These are phyloP conservation scores for Nothophoma quercina DNA, from an alignment of 2,329 filamentous ascomycete species.

Conservation along the genomic window DNA sequence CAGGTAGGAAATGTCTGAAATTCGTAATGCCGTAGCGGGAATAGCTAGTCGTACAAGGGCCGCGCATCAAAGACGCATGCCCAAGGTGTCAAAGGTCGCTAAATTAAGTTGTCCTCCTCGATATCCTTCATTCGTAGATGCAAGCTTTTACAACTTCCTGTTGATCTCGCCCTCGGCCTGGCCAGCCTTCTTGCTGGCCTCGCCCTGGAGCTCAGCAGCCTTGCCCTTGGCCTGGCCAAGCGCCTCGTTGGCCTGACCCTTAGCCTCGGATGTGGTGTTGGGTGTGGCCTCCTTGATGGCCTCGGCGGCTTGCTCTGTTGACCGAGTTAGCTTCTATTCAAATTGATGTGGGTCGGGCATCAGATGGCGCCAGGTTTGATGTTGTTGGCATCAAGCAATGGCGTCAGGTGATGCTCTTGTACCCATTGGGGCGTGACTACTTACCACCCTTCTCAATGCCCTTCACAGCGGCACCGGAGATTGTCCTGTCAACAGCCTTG, in stretches of 20 bases:
- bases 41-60: slow-evolving; percentile 18
- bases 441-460: slow-evolving; percentile 69
- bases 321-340: slow-evolving; percentile 23
- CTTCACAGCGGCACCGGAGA: slow-evolving; percentile 65
- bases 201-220: slow-evolving; percentile 48
- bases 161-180: slow-evolving; percentile 56
- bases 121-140: neutral
- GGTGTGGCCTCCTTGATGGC: slow-evolving; percentile 49
- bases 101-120: neutral
- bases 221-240: slow-evolving; percentile 49
- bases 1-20: slow-evolving; percentile 12
- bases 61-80: neutral
- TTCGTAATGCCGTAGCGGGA: slow-evolving; percentile 17
- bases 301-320: slow-evolving; percentile 59
- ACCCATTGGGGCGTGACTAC: slow-evolving; percentile 37
- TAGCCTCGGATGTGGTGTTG: slow-evolving; percentile 44
- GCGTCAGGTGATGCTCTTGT: neutral
- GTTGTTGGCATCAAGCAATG: neutral
- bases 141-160: slow-evolving; percentile 17
- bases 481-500: slow-evolving; percentile 64
- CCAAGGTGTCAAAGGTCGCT: slow-evolving; percentile 14
- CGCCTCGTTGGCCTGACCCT: slow-evolving; percentile 42
- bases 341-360: neutral
- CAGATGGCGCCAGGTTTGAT: neutral
- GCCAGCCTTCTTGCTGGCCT: slow-evolving; percentile 52